Conservation (phyloP, 176 grass and related monocot genomes). For the Saccharum officinarum region DNA sequence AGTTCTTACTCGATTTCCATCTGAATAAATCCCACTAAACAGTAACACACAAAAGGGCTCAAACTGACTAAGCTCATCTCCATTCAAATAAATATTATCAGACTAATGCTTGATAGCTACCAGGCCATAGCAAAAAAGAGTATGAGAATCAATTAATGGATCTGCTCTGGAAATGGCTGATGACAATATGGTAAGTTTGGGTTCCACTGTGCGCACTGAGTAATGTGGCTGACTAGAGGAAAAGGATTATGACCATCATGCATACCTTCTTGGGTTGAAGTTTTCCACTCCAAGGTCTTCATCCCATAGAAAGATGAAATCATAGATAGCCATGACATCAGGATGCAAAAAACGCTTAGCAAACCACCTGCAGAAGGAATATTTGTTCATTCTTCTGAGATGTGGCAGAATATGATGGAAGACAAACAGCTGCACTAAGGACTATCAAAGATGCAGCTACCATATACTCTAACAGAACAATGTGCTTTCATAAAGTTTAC, state of each 20-base stretch:
- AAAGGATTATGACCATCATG: not conserved
- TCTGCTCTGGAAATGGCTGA: not conserved
- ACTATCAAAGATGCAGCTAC: not conserved
- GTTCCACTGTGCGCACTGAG: not conserved
- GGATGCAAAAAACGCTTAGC: slow-evolving; percentile 95
- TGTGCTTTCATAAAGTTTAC: slow-evolving; percentile 34
- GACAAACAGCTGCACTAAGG: not conserved
- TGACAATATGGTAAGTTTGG: not conserved
- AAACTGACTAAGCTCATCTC: not conserved
- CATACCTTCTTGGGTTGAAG: slow-evolving; percentile 83
- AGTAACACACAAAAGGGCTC: not conserved
- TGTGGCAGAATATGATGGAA: not conserved
- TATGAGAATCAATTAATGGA: not conserved
- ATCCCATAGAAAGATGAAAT: slow-evolving; percentile 96
- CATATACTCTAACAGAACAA: not conserved
- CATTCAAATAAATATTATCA: not conserved
- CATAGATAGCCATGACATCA: slow-evolving; percentile 72
- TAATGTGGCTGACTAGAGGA: not conserved
- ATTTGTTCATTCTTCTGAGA: slow-evolving; percentile 1
- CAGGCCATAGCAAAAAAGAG: not conserved
- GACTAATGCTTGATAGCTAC: not conserved
- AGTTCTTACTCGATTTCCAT: not conserved
- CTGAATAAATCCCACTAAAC: slow-evolving; percentile 9
- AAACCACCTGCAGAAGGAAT: slow-evolving; percentile 79
- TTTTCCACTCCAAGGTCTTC: slow-evolving; percentile 96